These are phyloP conservation scores for Craterostigma plantagineum DNA, from an alignment of 257 asterid species.

Conservation along the genomic window DNA sequence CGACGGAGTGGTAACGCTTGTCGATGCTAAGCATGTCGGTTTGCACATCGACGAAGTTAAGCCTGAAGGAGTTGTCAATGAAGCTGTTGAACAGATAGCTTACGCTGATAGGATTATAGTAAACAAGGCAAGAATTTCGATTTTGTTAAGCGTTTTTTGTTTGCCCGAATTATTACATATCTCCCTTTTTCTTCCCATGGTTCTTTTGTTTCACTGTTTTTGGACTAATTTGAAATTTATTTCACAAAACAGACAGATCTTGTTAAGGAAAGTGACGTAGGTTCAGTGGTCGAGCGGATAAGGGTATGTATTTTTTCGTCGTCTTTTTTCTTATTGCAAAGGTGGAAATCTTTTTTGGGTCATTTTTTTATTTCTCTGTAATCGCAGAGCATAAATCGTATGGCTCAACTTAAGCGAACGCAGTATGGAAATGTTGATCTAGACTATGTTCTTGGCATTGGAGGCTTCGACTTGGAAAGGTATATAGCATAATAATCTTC, in stretches of 20 bases:
- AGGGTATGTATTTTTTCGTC: conserved; percentile 24
- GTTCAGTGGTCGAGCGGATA: conserved; percentile 58
- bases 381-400: conserved; percentile 52
- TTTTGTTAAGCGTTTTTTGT: conserved; percentile 1
- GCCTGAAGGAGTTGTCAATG: conserved; percentile 86
- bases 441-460: conserved; percentile 95
- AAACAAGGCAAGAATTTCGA: conserved; percentile 47
- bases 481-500: too few species aligned
- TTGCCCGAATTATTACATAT: not conserved
- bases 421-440: conserved; percentile 77
- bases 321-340: not conserved
- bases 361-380: not conserved
- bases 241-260: conserved; percentile 76
- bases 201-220: not conserved
- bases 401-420: conserved; percentile 82
- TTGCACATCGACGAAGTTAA: conserved; percentile 74
- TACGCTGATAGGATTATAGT: conserved; percentile 91
- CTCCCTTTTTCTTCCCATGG: not conserved
- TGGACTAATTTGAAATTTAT: conserved; percentile 6
- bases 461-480: conserved; percentile 99
- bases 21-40: conserved; percentile 82
- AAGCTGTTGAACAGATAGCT: conserved; percentile 94
- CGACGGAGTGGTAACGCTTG: conserved; percentile 96
- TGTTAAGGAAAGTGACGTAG: conserved; percentile 51
- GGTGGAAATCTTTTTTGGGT: too few species aligned